Base-by-base conservation (phyloP, 305 asterid genomes). In the Striga hermonthica region DNA sequence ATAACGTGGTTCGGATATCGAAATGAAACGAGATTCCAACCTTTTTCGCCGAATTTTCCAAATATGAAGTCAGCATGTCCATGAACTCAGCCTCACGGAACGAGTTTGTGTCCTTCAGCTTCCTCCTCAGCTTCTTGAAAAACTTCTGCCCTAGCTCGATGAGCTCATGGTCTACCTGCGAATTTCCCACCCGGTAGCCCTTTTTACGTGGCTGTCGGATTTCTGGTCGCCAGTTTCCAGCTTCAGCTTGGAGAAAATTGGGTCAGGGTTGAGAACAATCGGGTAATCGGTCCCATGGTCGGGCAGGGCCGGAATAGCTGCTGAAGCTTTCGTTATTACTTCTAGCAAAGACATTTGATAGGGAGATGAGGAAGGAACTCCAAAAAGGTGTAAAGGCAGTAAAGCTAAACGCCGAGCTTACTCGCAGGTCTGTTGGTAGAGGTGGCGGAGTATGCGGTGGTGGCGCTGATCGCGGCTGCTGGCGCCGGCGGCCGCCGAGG, bases 311-410 rank as follows among this genome's bases (percentile, higher is more conserved):
- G 72, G 52, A 38, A 57, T 72, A 14, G 65, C 65, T 9, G 79
- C 66, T 43, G 90, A 80, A 80, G 92, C 95, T 73, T 84, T 85
- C 0, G 89, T 79, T 54, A 91, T 84, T 35, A 75, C 66, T 79
- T 89, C 95, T 48, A 91, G 83, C 60, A 91, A 75, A 76, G 95
- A 74, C 96, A 91, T 89, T 69, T 63, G 40, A 3, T 45, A 58
- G 66, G 35, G 12, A 15, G 3, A 35, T 8, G 1, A 5, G 5
- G 11, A 15, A 57, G 45, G 35, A 16, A 62, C 53, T 10, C 12
- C 4, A 13, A 44, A 31, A 7, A 54, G 31, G 31, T 12, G 7
- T 9, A 39, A n/a, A n/a, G n/a, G 4, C 0, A 13, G 38, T 4
- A 44, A 9, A 22, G 31, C 31, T 22, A 22, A 45, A 38, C 12